These are phyloP conservation scores for Podaxis sp. DNA, from an alignment of 768 basidiomycete species.

Conservation along the genomic window DNA sequence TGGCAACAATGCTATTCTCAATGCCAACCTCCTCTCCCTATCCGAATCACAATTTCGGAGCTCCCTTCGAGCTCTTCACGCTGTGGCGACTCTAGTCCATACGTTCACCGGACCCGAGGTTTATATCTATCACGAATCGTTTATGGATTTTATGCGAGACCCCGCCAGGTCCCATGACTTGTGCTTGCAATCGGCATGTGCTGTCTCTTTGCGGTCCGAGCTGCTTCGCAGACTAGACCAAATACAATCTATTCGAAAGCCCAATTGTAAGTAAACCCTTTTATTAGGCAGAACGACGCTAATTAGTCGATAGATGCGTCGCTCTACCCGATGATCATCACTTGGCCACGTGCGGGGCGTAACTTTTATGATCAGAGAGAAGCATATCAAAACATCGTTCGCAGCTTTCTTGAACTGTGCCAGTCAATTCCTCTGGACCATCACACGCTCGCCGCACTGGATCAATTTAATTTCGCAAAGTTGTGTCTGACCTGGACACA, in stretches of 20 bases:
- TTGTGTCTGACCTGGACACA: background rate
- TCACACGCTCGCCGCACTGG: background rate
- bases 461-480: background rate
- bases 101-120: background rate
- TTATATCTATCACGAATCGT: background rate
- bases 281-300: no score
- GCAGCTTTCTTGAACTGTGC: background rate
- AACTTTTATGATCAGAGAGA: background rate
- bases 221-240: background rate
- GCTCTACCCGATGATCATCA: background rate
- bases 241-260: background rate
- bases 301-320: background rate
- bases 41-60: background rate
- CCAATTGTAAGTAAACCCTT: background rate
- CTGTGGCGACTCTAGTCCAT: background rate
- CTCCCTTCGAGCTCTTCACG: background rate
- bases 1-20: background rate
- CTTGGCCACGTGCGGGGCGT: background rate
- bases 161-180: background rate
- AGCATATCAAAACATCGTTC: background rate
- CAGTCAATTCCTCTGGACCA: background rate
- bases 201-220: background rate
- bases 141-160: background rate
- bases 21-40: background rate
- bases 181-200: background rate